Evolutionary conservation across 768 basidiomycete genomes (phyloP).

Genomic region (Tremella fuciformis): DNA sequence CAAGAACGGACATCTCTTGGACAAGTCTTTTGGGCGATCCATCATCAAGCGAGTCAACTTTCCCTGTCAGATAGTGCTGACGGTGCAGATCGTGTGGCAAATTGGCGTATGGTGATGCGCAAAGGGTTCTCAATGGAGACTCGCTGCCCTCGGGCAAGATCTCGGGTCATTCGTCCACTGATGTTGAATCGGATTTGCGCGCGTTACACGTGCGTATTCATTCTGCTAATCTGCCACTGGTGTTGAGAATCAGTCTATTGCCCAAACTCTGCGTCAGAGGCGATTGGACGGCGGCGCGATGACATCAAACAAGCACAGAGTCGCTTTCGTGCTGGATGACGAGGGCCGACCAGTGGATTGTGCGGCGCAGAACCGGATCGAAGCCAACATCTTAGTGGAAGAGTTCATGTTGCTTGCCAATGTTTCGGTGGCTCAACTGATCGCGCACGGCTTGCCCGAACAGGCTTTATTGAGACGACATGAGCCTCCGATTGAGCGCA

Average conservation of each 20-base stretch:
- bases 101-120: constrained; percentile 76
- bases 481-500: constrained; percentile 85
- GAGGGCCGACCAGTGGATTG: constrained; percentile 76
- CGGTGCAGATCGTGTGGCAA: constrained; percentile 72
- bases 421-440: constrained; percentile 81
- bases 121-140: constrained; percentile 74
- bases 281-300: constrained; percentile 81
- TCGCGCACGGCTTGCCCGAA: constrained; percentile 90
- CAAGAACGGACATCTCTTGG: constrained; percentile 72
- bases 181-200: constrained; percentile 72
- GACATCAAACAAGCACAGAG: constrained; percentile 64
- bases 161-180: constrained; percentile 61
- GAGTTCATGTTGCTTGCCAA: constrained; percentile 98
- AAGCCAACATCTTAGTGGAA: constrained; percentile 79
- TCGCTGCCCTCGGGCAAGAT: constrained; percentile 58
- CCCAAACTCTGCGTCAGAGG: constrained; percentile 66
- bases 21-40: constrained; percentile 91
- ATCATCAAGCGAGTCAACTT: constrained; percentile 68
- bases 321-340: constrained; percentile 77
- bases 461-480: constrained; percentile 95
- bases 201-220: constrained; percentile 56
- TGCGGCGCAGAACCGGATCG: constrained; percentile 61
- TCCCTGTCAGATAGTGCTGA: neutral
- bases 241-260: constrained; percentile 55
- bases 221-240: neutral